Evolutionary conservation across 2,329 filamentous ascomycete genomes (phyloP), one percentile per base, ranked within the genome.

Genomic region (Exophiala bonariae): DNA sequence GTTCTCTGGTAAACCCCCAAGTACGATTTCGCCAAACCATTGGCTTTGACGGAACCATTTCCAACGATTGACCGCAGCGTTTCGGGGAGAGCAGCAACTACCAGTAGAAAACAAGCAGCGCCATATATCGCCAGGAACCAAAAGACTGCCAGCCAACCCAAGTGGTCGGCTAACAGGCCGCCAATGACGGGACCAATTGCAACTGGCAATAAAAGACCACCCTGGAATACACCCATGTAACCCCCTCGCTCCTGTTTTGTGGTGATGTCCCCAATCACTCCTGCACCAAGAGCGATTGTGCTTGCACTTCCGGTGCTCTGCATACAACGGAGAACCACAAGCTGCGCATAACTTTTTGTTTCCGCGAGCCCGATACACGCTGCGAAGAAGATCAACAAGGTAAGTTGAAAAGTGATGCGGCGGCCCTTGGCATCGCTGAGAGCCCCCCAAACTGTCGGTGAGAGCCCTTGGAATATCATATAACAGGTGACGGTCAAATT

Each of bases 401-500:
- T 69, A 45, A 57, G 57, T 16, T 63, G 52, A 48, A 71, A 74
- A 10, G 64, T 65, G 1, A 63, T 47, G 19, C 73, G 66, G 10
- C 72, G 70, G 2, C 72, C 72, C 13, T 60, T 57, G 10, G 59
- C 59, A 46, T 76, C 73, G 2, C 70, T 65, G 2, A 75, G 37
- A 0, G 66, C 58, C 0, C 68, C 72, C 65, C 65, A 70, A 16
- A 76, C 38, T 16, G 59, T 69, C 0, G 73, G 73, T 3, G 70
- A 64, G 2, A 75, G 45, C 0, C 66, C 73, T 56, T 74, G 71
- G 44, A 74, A 67, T 18, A 74, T 64, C 17, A 74, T 60, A 49
- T 75, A 75, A 2, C 68, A 64, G 1, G 72, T 76, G 17, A 77
- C 64, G 1, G 72, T 72, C 1, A 76, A 59, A 46, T 72, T 73